These are phyloP conservation scores for Serendipita indica DNA, from an alignment of 768 basidiomycete genomes.

Conservation along the genomic window DNA sequence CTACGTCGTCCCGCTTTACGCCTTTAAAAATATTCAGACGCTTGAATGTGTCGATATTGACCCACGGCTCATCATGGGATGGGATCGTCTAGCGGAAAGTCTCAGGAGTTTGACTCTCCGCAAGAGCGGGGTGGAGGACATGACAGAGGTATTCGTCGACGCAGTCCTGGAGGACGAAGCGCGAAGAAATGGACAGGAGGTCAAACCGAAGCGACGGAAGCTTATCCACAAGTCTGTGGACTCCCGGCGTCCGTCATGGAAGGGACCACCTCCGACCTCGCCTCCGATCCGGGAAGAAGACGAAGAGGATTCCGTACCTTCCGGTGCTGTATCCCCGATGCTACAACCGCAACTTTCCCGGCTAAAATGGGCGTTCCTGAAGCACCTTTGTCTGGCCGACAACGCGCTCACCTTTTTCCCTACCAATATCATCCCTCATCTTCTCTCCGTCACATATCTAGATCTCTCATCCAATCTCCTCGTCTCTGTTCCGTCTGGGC, in stretches of 20 bases:
- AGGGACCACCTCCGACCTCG: neutral
- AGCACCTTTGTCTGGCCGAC: constrained; percentile 60
- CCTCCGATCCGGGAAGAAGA: neutral
- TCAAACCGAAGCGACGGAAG: constrained; percentile 31
- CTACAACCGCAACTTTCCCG: constrained; percentile 33
- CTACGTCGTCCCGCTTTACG: constrained; percentile 65
- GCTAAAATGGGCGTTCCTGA: constrained; percentile 60
- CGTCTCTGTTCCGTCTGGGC: constrained; percentile 68
- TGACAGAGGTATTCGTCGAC: constrained; percentile 59
- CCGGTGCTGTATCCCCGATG: constrained; percentile 21
- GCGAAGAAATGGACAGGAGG: constrained; percentile 40
- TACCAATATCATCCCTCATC: constrained; percentile 44
- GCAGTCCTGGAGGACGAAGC: constrained; percentile 65
- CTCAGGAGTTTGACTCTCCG: constrained; percentile 60
- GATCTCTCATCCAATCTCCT: constrained; percentile 87
- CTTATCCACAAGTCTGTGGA: constrained; percentile 21
- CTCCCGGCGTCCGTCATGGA: constrained; percentile 10
- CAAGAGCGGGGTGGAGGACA: constrained; percentile 68
- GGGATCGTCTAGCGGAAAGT: constrained; percentile 62
- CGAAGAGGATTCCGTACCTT: constrained; percentile 11
- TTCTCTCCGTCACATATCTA: constrained; percentile 64
- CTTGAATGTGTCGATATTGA: constrained; percentile 70
- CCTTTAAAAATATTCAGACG: constrained; percentile 70
- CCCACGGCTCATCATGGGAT: constrained; percentile 65
- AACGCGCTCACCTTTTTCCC: constrained; percentile 73